Base-by-base conservation (phyloP, 345 rosid species). In the Populus alba region DNA sequence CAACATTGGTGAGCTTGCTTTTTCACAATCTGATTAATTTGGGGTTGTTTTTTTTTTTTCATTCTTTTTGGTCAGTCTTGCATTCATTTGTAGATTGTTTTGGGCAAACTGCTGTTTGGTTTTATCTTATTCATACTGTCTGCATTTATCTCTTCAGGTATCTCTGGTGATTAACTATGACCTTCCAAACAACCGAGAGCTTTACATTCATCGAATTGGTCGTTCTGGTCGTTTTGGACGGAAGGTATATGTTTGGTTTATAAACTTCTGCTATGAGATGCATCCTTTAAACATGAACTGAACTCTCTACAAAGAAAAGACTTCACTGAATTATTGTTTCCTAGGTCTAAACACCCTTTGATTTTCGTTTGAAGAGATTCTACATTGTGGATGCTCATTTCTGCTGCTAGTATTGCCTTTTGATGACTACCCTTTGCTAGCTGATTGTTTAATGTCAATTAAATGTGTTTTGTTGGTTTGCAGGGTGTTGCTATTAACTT, bases 211-310 rank as follows among this genome's bases (percentile, higher is more conserved):
- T 68, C 88, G 98, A 63, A 96, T 94, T 78, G 99, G 99, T 70
- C 97, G 99, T 20, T 94, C 98, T 18, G 98, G 99, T 66, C 98
- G 98, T 74, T 97, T 94, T 33, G 99, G 98, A 77, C 93, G 99
- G 71, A 97, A 97, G 99, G 99, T 94, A 87, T 57, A 3, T 55
- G 15, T 31, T 68, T 55, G 15, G 3, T 8, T 4, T 43, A 33
- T 41, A 4, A 1, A 23, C 45, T 16, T 41, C n/a, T 43, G 17
- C 47, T 6, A 68, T 38, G 25, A 25, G 27, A 20, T 1, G 22
- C 23, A 68, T 13, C 20, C 8, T 12, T 29, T 1, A 13, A 65
- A 13, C 70, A 22, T 39, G 31, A 71, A 2, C 37, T 17, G 20
- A 55, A 33, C 16, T 8, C 68, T 25, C 1, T 61, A 7, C 17